A percentile compares a stretch with the other conserved stretches of the same genome.
Conservation (phyloP, 768 basidiomycete genomes). For the Filobasidium wieringae region DNA sequence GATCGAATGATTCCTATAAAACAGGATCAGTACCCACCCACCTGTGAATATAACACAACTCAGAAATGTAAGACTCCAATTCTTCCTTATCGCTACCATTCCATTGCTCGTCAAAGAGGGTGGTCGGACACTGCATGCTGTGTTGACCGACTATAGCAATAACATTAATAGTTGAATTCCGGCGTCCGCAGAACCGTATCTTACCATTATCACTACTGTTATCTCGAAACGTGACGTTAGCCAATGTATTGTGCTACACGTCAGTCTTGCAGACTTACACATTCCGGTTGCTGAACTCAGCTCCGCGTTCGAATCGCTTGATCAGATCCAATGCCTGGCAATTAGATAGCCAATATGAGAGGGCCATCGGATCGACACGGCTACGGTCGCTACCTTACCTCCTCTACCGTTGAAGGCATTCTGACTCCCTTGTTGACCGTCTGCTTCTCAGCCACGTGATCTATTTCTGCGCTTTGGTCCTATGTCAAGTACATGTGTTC, state of each 20-base stretch:
- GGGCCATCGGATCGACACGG: not conserved
- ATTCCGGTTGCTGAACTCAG: constrained; percentile 38
- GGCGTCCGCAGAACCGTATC: not conserved
- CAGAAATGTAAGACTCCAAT: constrained; percentile 54
- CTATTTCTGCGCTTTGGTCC: constrained; percentile 42
- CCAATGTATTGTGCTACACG: not conserved
- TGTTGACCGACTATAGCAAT: constrained; percentile 56
- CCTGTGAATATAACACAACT: constrained; percentile 24
- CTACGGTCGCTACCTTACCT: constrained; percentile 23
- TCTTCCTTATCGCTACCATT: constrained; percentile 73
- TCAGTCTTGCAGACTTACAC: constrained; percentile 15
- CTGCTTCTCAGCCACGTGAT: constrained; percentile 48
- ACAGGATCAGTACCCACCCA: constrained; percentile 18
- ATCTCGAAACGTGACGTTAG: not conserved
- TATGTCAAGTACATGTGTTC: constrained; percentile 1
- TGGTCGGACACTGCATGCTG: constrained; percentile 53
- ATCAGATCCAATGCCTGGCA: constrained; percentile 52
- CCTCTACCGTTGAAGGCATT: constrained; percentile 56
- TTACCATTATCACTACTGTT: constrained; percentile 28
- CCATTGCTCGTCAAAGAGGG: constrained; percentile 69
- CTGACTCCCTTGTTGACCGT: constrained; percentile 51
- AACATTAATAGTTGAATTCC: not conserved
- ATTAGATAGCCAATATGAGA: not conserved
- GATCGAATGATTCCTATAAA: constrained; percentile 6
- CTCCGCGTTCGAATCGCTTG: constrained; percentile 58